Evolutionary conservation across 139 green algal genomes (phyloP), one percentile per base, ranked within the genome.

Genomic region (Micromonas pusilla): DNA sequence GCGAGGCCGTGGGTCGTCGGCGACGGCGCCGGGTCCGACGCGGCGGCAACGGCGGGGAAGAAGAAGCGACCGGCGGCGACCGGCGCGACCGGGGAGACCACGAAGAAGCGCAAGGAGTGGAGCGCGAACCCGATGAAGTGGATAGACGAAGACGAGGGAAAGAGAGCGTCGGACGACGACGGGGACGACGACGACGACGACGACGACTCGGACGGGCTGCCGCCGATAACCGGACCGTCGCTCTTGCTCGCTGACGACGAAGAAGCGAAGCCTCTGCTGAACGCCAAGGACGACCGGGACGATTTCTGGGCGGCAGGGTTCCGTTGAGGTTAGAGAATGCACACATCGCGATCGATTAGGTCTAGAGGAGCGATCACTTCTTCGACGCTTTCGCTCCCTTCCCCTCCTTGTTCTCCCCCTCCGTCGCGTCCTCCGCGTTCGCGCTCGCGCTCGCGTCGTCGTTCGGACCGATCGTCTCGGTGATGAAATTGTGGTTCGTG

Each of bases 401-500:
- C 32, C 20, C 63, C 2, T 70, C 31, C 5, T 70, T 70, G 28
- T 25, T 70, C 63, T 31, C 26, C 3, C 31, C 63, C 63, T 2
- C 26, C 54, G 54, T 65, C 54, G 2, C n/a, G 21, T 70, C 32
- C 63, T 70, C 32, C 31, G 28, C 31, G 20, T 1, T 2, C n/a
- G 28, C 31, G 28, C 31, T 34, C 25, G 20, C 63, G 28, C 31
- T 25, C n/a, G 23, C 31, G 13, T 70, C 31, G 28, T 32, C 63
- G 26, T 70, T 34, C 20, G 63, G 31, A 37, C 31, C 63, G 1
- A 85, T 77, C 33, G 70, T 71, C 57, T 84, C 70, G 60, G 78
- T 82, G n/a, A 37, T 54, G 78, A 97, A 96, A 74, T 96, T 94
- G 78, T 90, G 72, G 80, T 97, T 97, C 33, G 93, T 96, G 86